phyloP scores from a whole-genome alignment of 2,329 filamentous ascomycete species.

The Arthrobotrys musiformis region DNA sequence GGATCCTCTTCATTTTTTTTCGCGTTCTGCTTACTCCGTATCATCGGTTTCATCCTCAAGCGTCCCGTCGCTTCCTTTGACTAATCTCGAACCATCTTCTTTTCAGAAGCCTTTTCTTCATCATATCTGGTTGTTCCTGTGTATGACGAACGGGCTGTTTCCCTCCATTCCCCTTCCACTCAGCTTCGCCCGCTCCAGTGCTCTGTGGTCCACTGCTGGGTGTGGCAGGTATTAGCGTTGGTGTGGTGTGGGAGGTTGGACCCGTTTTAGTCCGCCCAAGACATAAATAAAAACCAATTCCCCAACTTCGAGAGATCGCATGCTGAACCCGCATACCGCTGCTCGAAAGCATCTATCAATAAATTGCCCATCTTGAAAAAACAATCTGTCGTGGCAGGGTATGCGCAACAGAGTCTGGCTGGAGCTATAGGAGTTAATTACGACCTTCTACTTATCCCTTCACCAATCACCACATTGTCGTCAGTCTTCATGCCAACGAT shows the following conservation, averaged over 20 bases:
- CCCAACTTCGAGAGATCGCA: slow-evolving; percentile 52
- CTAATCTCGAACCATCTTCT: slow-evolving; percentile 14
- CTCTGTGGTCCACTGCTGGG: slow-evolving; percentile 50
- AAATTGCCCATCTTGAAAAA: slow-evolving; percentile 29
- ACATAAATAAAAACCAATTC: slow-evolving; percentile 55
- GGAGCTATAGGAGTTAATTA: slow-evolving; percentile 18
- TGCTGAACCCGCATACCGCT: slow-evolving; percentile 50
- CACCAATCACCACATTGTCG: slow-evolving; percentile 23
- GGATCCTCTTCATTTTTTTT: slow-evolving; percentile 17
- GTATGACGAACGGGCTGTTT: slow-evolving; percentile 54
- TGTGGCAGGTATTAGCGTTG: slow-evolving; percentile 54
- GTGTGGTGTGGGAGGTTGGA: slow-evolving; percentile 54
- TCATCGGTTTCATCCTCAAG: not conserved
- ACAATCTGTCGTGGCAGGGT: slow-evolving; percentile 24
- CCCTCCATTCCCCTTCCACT: slow-evolving; percentile 47
- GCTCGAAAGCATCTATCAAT: slow-evolving; percentile 33
- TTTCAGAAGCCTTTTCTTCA: slow-evolving; percentile 17
- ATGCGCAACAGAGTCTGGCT: slow-evolving; percentile 34
- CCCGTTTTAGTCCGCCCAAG: slow-evolving; percentile 54
- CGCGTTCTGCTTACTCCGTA: not conserved
- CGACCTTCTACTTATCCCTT: slow-evolving; percentile 15
- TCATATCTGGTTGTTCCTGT: slow-evolving; percentile 45
- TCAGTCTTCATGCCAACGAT: slow-evolving; percentile 35
- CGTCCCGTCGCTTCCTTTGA: slow-evolving; percentile 15
- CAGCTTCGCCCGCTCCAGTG: slow-evolving; percentile 49